Conservation (phyloP, 257 asterid genomes). For the Datura wrightii region DNA sequence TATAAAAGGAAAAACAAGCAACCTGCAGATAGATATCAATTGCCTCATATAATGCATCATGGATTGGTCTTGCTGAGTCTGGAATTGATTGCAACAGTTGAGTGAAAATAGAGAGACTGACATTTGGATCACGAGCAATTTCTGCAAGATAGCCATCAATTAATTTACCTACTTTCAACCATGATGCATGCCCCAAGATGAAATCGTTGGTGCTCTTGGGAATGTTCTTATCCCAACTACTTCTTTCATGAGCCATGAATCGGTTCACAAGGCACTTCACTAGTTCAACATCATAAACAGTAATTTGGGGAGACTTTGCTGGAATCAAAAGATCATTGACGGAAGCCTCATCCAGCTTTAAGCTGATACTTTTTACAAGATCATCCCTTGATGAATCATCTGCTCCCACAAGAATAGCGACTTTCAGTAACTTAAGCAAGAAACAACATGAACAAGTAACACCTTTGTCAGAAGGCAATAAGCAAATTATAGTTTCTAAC, state of each 20-base stretch:
- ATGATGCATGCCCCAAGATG: slow-evolving; percentile 66
- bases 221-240: slow-evolving; percentile 42
- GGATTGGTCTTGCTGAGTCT: slow-evolving; percentile 77
- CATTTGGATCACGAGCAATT: slow-evolving; percentile 66
- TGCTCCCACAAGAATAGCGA: slow-evolving; percentile 70
- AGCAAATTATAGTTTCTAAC: slow-evolving; percentile 83
- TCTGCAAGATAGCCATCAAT: slow-evolving; percentile 71
- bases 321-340: slow-evolving; percentile 73
- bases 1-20: background rate
- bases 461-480: slow-evolving; percentile 73
- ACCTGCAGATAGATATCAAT: slow-evolving; percentile 79
- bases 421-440: slow-evolving; percentile 79
- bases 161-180: slow-evolving; percentile 74
- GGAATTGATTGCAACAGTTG: slow-evolving; percentile 70
- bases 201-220: slow-evolving; percentile 48
- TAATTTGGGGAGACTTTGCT: slow-evolving; percentile 67
- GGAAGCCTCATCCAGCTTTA: slow-evolving; percentile 83
- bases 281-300: slow-evolving; percentile 71
- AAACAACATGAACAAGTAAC: slow-evolving; percentile 69
- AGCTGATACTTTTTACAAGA: slow-evolving; percentile 55
- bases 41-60: slow-evolving; percentile 76
- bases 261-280: slow-evolving; percentile 63
- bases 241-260: slow-evolving; percentile 54
- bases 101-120: slow-evolving; percentile 56
- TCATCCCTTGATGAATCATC: slow-evolving; percentile 68